Base-by-base conservation (phyloP, 139 green algal genomes). In the Mesotaenium endlicherianum region DNA sequence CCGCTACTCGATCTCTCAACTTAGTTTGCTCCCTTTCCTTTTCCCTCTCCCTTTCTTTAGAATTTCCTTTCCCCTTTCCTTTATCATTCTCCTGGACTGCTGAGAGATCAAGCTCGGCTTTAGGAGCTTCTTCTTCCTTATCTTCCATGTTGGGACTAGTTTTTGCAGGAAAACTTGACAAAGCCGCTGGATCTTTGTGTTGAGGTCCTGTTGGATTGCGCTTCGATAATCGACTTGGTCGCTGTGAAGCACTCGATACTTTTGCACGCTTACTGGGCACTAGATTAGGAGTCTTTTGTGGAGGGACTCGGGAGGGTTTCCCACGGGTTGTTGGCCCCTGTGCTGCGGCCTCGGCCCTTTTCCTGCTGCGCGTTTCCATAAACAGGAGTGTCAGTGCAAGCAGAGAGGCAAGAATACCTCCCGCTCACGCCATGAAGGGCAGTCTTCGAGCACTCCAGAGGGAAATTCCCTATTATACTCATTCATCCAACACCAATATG, bases 11-110 rank as follows among this genome's bases (percentile, higher is more conserved):
- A 11, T 77, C 76, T 20, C n/a, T 20, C 20, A 60, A 43, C 64
- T 17, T 76, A 53, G 74, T n/a, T 34, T 50, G 69, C 71, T 84
- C 75, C 58, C 42, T 85, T 55, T 91, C 72, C 45, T 40, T 81
- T 11, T 83, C 76, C 67, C 60, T 83, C 76, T 79, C 70, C 87
- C 84, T 90, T 34, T 79, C 70, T 5, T 70, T 69, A 6, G 44
- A 34, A 31, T 31, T 79, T 34, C 41, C 45, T 36, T 70, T 69
- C 70, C 39, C 43, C 39, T 8, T 70, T 31, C 39, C 70, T 11
- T 8, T 5, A 79, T 79, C 70, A 8, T 79, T 67, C 45, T 79
- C 70, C 47, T 8, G 38, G 39, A 41, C 70, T 76, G 45, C 38
- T 57, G 11, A 6, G 41, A 6, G 8, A 47, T 11, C 43, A 6